Conservation (phyloP, 495 filamentous ascomycete genomes). For the Podospora appendiculata region DNA sequence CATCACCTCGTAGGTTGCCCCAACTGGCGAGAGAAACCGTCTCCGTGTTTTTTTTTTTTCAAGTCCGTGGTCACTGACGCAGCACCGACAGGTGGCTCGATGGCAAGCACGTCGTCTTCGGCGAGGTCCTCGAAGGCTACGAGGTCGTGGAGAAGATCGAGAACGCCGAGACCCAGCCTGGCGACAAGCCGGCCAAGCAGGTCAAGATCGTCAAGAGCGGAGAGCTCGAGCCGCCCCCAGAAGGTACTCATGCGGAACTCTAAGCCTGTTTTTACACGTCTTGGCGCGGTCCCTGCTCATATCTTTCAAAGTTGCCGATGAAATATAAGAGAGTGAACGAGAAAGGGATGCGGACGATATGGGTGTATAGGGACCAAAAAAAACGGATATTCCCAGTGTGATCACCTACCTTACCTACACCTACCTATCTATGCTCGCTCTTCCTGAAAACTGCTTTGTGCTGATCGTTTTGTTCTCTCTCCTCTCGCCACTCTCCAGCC, state of each 20-base stretch:
- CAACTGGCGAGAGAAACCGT: not conserved
- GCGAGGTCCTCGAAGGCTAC: constrained; percentile 85
- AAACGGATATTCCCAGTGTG: not conserved
- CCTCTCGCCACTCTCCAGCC: not conserved
- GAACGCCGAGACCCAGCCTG: constrained; percentile 57
- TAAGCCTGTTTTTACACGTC: constrained; percentile 39
- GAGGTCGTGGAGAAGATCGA: constrained; percentile 87
- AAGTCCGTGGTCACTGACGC: constrained; percentile 12
- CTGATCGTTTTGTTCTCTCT: constrained; percentile 3
- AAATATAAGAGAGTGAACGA: not conserved
- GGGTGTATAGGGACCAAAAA: not conserved
- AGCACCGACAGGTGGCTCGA: constrained; percentile 63
- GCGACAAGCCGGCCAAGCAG: constrained; percentile 62
- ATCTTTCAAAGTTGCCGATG: not conserved
- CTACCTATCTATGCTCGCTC: not conserved
- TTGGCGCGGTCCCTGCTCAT: not conserved
- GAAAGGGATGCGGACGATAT: not conserved
- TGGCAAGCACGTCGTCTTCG: constrained; percentile 84
- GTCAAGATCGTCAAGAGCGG: constrained; percentile 94
- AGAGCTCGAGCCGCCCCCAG: constrained; percentile 76
- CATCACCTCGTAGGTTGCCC: constrained; percentile 60
- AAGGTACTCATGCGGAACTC: constrained; percentile 98
- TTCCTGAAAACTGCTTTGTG: not conserved
- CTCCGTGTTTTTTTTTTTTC: too few relatives aligned
- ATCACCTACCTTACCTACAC: not conserved